Percentiles rank a stretch among this genome's conserved stretches.
phyloP scores from a whole-genome alignment of 2,329 filamentous ascomycete species.

The Talaromyces sp. region DNA sequence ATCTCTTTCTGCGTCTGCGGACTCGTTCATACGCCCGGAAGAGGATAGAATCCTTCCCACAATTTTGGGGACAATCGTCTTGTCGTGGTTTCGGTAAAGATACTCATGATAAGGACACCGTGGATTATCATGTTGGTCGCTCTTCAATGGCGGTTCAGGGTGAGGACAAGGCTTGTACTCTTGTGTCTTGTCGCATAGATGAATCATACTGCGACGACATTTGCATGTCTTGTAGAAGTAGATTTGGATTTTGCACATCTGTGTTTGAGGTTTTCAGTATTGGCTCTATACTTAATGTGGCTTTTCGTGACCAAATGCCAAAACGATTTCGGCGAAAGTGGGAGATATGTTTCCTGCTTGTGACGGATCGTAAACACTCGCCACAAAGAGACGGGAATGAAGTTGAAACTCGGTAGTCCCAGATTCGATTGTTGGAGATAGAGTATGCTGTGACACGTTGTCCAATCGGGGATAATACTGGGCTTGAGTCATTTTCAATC shows the following conservation, averaged over 20 bases:
- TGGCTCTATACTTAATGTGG: not conserved
- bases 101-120: not conserved
- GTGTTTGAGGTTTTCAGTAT: not conserved
- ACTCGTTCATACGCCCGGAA: not conserved
- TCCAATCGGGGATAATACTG: no score
- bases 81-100: not conserved
- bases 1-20: not conserved
- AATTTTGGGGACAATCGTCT: not conserved
- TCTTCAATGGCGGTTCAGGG: not conserved
- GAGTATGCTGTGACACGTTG: not conserved
- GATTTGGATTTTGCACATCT: not conserved
- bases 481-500: not conserved
- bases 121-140: not conserved
- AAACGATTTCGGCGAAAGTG: not conserved
- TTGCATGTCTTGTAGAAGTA: not conserved
- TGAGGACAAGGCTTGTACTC: not conserved
- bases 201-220: constrained; percentile 2
- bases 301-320: not conserved
- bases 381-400: not conserved
- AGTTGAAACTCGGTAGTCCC: not conserved
- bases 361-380: not conserved
- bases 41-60: not conserved
- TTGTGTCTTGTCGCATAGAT: not conserved
- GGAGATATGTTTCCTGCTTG: not conserved
- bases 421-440: not conserved